Percentiles rank a stretch among this genome's conserved stretches.
phyloP scores from a whole-genome alignment of 179 eudicot genomes.

The Beta macrorhiza region DNA sequence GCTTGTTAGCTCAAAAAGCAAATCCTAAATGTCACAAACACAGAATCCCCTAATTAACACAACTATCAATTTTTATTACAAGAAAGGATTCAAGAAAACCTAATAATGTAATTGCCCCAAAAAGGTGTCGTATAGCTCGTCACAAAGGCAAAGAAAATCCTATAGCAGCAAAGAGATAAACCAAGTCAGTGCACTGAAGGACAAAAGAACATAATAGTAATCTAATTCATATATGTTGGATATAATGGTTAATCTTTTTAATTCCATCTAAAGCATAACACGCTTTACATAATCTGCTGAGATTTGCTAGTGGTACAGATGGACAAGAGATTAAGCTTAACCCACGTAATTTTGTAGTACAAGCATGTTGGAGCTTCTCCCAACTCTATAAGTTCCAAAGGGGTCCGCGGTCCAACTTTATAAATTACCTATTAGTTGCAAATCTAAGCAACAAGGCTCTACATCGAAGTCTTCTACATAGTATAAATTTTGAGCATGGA shows the following conservation, averaged over 20 bases:
- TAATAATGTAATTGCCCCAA: slow-evolving; percentile 23
- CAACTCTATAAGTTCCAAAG: not conserved
- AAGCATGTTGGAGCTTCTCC: not conserved
- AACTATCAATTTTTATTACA: slow-evolving; percentile 3
- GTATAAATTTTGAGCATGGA: not conserved
- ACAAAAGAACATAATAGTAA: not conserved
- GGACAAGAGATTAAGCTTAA: not conserved
- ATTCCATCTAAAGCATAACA: not conserved
- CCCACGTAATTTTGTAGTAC: not conserved
- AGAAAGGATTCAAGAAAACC: slow-evolving; percentile 14
- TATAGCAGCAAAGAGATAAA: slow-evolving; percentile 44
- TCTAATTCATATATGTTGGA: too few relatives aligned
- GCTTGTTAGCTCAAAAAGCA: not conserved
- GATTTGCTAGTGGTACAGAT: not conserved
- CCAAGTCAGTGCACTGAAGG: slow-evolving; percentile 30
- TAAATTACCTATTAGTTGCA: not conserved
- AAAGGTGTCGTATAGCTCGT: slow-evolving; percentile 34
- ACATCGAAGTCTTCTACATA: not conserved
- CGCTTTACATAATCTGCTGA: not conserved
- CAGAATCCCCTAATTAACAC: not conserved
- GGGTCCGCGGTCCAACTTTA: not conserved
- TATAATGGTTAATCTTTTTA: not conserved
- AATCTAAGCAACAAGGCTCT: not conserved
- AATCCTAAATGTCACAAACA: slow-evolving; percentile 5
- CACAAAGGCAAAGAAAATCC: slow-evolving; percentile 52